Percentiles rank a stretch among this genome's conserved stretches.
These are phyloP conservation scores for Lachancea waltii DNA, from an alignment of 805 yeast genomes.

Conservation along the genomic window DNA sequence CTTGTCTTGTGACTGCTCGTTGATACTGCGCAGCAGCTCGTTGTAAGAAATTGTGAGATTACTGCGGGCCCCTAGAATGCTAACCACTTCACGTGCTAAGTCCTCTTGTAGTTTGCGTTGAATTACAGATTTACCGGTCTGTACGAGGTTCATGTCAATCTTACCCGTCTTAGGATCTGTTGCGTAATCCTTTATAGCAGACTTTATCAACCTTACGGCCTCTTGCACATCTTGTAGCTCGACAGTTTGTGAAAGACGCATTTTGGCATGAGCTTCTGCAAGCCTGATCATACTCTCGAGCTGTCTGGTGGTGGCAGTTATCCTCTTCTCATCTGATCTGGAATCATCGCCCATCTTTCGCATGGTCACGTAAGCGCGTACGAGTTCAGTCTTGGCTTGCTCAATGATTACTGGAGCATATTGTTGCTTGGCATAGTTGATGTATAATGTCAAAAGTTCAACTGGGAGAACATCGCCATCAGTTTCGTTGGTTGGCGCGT, in stretches of 20 bases:
- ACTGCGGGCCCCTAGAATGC: slow-evolving; percentile 44
- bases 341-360: slow-evolving; percentile 90
- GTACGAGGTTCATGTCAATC: slow-evolving; percentile 95
- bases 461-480: slow-evolving; percentile 68
- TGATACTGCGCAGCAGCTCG: slow-evolving; percentile 52
- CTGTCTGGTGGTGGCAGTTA: slow-evolving; percentile 97
- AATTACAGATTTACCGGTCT: slow-evolving; percentile 88
- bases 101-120: slow-evolving; percentile 76
- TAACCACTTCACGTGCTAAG: slow-evolving; percentile 53
- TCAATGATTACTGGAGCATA: slow-evolving; percentile 71
- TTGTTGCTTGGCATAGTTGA: slow-evolving; percentile 89
- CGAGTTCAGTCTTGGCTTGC: slow-evolving; percentile 79
- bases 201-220: slow-evolving; percentile 84
- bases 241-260: slow-evolving; percentile 72
- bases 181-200: slow-evolving; percentile 96
- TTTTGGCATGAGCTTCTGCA: slow-evolving; percentile 94
- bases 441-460: slow-evolving; percentile 80
- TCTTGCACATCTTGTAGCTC: slow-evolving; percentile 80
- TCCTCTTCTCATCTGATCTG: slow-evolving; percentile 76
- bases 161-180: slow-evolving; percentile 96
- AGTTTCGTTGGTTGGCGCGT: slow-evolving; percentile 67
- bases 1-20: slow-evolving; percentile 50
- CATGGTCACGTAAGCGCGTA: slow-evolving; percentile 86
- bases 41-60: slow-evolving; percentile 49
- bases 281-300: slow-evolving; percentile 92